Base-by-base conservation (phyloP, 257 asterid species). In the Solanum chilense region DNA sequence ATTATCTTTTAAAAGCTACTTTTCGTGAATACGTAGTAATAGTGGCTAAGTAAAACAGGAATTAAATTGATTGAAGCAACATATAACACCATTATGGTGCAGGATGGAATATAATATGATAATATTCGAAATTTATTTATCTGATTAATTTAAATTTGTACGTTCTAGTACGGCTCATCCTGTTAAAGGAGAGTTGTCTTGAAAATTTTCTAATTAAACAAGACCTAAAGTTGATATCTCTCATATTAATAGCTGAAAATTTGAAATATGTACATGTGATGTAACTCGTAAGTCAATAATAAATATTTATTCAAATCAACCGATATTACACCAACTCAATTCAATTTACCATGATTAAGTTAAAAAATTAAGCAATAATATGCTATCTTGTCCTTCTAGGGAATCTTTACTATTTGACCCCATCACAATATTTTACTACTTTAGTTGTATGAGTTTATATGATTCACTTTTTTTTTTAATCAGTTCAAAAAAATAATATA, bases 141-240 rank as follows among this genome's bases (percentile, higher is more conserved):
- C 6, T 3, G 39, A 44, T 16, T 44, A 44, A 44, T 56, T 56
- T 56, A 20, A 20, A 56, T 56, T 41, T 9, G 8, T 15, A 16
- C 1, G 0, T 4, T 1, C 1, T 0, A 7, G 2, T 60, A 60
- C 23, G 15, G 6, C 14, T 11, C 4, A 12, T 9, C 6, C 12
- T 3, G 0, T 3, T 74, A 39, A 21, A 12, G 16, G 10, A 66
- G 21, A 27, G 4, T 7, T n/a, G 7, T 3, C 31, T 29, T 15
- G 12, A 33, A 1, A 1, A 0, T 18, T 71, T 25, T 66, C 1
- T 66, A 27, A 56, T 56, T 27, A 27, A 3, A 66, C 20, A 13
- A 5, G 9, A 7, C 6, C 6, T 12, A 20, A 66, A 6, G 10
- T 4, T 14, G 18, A 66, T 12, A 66, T 27, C 9, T 66, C 10